Percentiles rank a stretch among this genome's conserved stretches.
Conservation (phyloP, 1,284 basidiomycete species). For the Tetrapyrgos nigripes region DNA sequence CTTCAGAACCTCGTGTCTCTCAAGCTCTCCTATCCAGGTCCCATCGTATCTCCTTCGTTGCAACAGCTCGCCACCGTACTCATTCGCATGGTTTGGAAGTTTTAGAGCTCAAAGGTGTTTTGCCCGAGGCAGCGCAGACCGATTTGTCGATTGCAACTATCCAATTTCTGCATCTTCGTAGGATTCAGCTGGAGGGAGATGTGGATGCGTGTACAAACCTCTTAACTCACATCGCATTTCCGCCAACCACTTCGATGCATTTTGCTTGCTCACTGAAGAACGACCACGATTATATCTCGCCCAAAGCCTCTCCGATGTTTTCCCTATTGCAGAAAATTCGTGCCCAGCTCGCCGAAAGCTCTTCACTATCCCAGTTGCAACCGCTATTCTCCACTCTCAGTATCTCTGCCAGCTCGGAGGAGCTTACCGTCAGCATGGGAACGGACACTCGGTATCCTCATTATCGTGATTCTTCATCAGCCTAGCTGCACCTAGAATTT, state of each 20-base stretch:
- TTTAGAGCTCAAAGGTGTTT: constrained; percentile 24
- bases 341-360: too few species aligned
- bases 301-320: too few species aligned
- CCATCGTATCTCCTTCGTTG: constrained; percentile 21
- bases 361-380: too few species aligned
- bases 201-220: constrained; percentile 27
- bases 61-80: constrained; percentile 27
- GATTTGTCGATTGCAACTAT: constrained; percentile 10
- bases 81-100: constrained; percentile 28
- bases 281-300: too few species aligned
- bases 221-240: constrained; percentile 24
- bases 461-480: too few species aligned
- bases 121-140: neutral
- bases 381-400: too few species aligned
- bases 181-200: constrained; percentile 22
- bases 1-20: constrained; percentile 30
- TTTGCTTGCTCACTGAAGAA: constrained; percentile 12
- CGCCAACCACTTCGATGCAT: constrained; percentile 20
- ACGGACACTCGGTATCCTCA: too few species aligned
- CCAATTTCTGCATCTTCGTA: constrained; percentile 20
- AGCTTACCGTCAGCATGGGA: too few species aligned
- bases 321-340: too few species aligned
- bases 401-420: too few species aligned
- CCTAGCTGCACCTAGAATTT: too few species aligned
- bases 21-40: constrained; percentile 20